phyloP scores from a whole-genome alignment of 257 asterid genomes.

The Fraxinus anomala region DNA sequence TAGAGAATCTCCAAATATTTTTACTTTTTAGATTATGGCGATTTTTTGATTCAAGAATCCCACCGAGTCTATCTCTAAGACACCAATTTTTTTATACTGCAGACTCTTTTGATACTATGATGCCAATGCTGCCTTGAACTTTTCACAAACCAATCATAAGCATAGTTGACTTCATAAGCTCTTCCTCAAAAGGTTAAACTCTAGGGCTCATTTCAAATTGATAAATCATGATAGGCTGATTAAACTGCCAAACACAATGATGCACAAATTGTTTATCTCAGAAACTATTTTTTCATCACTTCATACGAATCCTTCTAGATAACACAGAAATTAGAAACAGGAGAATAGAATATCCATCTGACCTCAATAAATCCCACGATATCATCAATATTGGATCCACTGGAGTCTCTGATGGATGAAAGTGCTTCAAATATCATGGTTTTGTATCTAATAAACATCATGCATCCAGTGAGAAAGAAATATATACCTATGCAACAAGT shows the following conservation, averaged over 20 bases:
- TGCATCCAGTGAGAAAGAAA: conserved; percentile 14
- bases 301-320: not conserved
- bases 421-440: conserved; percentile 61
- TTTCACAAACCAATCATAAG: conserved; percentile 2
- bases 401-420: conserved; percentile 44
- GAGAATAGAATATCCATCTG: conserved; percentile 26
- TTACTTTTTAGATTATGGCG: not conserved
- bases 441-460: conserved; percentile 37
- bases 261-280: not conserved
- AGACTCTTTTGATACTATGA: not conserved
- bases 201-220: not conserved
- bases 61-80: not conserved
- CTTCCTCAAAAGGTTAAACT: not conserved
- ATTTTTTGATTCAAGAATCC: not conserved
- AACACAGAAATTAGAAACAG: not conserved
- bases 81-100: not conserved
- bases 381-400: conserved; percentile 52
- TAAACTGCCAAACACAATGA: not conserved
- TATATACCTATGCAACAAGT: conserved; percentile 9
- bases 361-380: conserved; percentile 62
- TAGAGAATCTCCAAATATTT: not conserved
- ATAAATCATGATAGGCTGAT: not conserved
- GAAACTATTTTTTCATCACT: not conserved
- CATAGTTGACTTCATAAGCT: not conserved
- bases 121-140: conserved; percentile 17